Conservation (phyloP, 495 filamentous ascomycete genomes). For the Penicillium soppii region DNA sequence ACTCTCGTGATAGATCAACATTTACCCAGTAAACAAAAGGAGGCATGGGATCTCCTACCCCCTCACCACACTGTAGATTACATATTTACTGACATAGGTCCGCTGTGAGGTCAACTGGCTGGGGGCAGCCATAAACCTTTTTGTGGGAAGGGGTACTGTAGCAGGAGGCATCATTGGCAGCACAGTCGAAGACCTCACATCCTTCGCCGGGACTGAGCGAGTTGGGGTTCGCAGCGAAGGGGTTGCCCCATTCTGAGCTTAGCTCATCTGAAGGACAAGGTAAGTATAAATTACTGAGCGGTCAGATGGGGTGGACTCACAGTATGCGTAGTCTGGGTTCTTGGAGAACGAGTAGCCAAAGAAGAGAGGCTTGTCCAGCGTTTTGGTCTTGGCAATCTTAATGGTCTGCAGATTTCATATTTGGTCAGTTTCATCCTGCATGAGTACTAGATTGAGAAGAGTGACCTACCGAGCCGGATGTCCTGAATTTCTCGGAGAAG, state of each 20-base stretch:
- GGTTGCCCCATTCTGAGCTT: constrained; percentile 31
- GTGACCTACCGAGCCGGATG: constrained; percentile 28
- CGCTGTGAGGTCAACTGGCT: constrained; percentile 25
- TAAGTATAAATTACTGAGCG: constrained; percentile 9
- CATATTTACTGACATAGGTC: constrained; percentile 21
- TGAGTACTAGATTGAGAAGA: constrained; percentile 6
- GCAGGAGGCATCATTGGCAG: constrained; percentile 26
- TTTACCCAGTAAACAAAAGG: too few species aligned
- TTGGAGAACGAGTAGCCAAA: constrained; percentile 32
- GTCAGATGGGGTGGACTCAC: constrained; percentile 17
- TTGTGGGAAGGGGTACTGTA: constrained; percentile 30
- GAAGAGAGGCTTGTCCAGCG: constrained; percentile 24
- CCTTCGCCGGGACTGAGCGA: constrained; percentile 29
- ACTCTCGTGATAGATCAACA: too few species aligned
- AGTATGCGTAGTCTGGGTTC: constrained; percentile 30
- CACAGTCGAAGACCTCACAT: constrained; percentile 30
- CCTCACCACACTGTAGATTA: background rate
- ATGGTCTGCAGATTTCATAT: constrained; percentile 23
- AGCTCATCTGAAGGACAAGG: constrained; percentile 21
- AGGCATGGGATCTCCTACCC: too few species aligned
- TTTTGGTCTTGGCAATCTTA: constrained; percentile 31
- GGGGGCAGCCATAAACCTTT: constrained; percentile 31
- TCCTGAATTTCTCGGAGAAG: constrained; percentile 27
- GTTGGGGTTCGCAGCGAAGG: constrained; percentile 27
- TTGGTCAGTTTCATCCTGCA: constrained; percentile 11